Evolutionary conservation across 2,329 filamentous ascomycete genomes (phyloP), one percentile per base, ranked within the genome.

Genomic region (Colletotrichum echinochloae): DNA sequence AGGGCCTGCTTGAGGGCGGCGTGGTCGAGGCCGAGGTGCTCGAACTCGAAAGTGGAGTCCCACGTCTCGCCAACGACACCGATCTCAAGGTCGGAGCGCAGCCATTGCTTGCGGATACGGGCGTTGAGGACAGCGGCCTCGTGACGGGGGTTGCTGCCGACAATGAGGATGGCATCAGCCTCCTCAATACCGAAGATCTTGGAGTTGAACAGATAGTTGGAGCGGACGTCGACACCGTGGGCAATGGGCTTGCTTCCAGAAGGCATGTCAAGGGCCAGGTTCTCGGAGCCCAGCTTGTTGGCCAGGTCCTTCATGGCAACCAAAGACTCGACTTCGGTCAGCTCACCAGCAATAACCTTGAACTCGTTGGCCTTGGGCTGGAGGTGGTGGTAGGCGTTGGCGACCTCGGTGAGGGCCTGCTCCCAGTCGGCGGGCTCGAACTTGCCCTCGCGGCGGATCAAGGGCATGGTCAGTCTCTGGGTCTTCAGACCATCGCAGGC

Each of bases 141-240:
- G 79, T 97, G 94, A 75, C 96, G 91, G 49, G 96, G 93, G 86
- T 99, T 99, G 80, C 94, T 98, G 75, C 95, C 96, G 73, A 99
- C 89, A 70, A 99, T 90, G 64, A 99, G 91, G 71, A 99, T 94
- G 76, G 88, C 90, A 83, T 98, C 96, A 23, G 95, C 94, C 78
- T 97, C 93, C 83, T 99, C 96, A 46, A 98, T 93, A 78, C 94
- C 96, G 81, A 90, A 92, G 78, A 99, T 97, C 81, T 88, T 94
- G 46, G 95, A 97, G 88, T 99, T 99, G 88, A 99, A 98, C 54
- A 94, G 87, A 83, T 97, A 99, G 85, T 96, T 99, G 70, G 94
- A 93, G 74, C 95, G 93, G 70, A 98, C 89, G 78, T 99, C 96
- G 73, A 98, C 85, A 81, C 96, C 96, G 83, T 99, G 96, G 44